Base-by-base conservation (phyloP, 2,329 filamentous ascomycete genomes). In the Plenodomus lindquistii region DNA sequence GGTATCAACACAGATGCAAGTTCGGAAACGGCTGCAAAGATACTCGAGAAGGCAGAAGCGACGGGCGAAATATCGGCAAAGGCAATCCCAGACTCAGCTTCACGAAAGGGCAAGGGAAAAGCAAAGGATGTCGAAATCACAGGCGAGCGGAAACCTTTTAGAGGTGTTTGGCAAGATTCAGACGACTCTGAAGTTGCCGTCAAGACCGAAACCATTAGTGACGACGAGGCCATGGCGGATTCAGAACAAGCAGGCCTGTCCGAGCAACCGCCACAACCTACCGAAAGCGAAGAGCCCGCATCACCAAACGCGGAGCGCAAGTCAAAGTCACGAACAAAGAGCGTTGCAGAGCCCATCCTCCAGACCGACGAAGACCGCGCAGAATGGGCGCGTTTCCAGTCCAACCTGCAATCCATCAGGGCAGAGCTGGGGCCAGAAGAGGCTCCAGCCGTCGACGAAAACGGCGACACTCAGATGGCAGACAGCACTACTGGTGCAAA, bases 1-100 rank as follows among this genome's bases (percentile, higher is more conserved):
- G 79, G 76, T 35, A 74, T 85, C 46, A 82, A 80, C 48, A 80
- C 78, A 50, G 80, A 81, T 48, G 76, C 77, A 21, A 81, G 76
- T 57, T 72, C 73, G 31, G 73, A 71, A 27, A 74, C 73, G 18
- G 71, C 76, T 3, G 73, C 74, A 1, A 74, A 77, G 46, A 57
- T 76, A 31, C 67, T 62, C 9, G 59, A 65, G 29, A 55, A 73
- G 42, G 54, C 70, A 17, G 66, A 73, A 48, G 71, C 65, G 34
- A 57, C 61, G 31, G 69, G 68, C 10, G 51, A 54, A 18, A 38
- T 50, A 37, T 47, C 61, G 3, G 46, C 52, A 22, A 52, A 48
- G 6, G 60, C 63, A 34, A 51, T 44, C 4, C 40, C 48, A 4
- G 64, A 63, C 2, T 50, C 59, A 15, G 46, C 48, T 15, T 54